These are phyloP conservation scores for Penicillium hordei DNA, from an alignment of 2,329 filamentous ascomycete species.

Conservation along the genomic window DNA sequence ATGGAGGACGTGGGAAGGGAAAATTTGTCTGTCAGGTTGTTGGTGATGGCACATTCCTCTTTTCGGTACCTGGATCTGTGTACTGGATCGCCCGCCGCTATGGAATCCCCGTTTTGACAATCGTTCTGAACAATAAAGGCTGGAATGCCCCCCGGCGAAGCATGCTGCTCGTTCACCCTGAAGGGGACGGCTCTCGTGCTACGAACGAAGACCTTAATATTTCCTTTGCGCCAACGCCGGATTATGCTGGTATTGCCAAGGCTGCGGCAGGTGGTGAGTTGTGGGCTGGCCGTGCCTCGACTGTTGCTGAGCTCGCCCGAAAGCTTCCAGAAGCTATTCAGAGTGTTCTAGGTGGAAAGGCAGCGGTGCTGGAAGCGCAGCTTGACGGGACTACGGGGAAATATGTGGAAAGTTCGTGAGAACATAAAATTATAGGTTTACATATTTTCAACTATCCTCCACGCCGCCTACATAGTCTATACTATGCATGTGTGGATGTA, in stretches of 20 bases:
- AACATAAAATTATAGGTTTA: not conserved
- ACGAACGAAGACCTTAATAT: conserved; percentile 67
- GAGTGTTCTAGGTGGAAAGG: conserved; percentile 56
- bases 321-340: conserved; percentile 59
- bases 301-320: conserved; percentile 55
- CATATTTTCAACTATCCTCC: too few relatives aligned
- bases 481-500: too few relatives aligned
- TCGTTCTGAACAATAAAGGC: conserved; percentile 69
- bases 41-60: conserved; percentile 67
- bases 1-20: conserved; percentile 52
- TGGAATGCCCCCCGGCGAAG: conserved; percentile 67
- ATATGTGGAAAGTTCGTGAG: conserved; percentile 35
- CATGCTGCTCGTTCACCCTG: conserved; percentile 64
- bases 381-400: conserved; percentile 58
- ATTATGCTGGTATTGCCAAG: conserved; percentile 67
- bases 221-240: conserved; percentile 63
- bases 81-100: conserved; percentile 70
- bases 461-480: too few relatives aligned
- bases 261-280: conserved; percentile 62
- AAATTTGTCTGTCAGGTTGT: conserved; percentile 65
- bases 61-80: conserved; percentile 63
- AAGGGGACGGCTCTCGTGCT: conserved; percentile 61
- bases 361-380: conserved; percentile 63
- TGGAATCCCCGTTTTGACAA: conserved; percentile 64
- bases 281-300: conserved; percentile 61